phyloP scores from a whole-genome alignment of 371 early-diverging fungal species.

The Haplosporangium sp. region DNA sequence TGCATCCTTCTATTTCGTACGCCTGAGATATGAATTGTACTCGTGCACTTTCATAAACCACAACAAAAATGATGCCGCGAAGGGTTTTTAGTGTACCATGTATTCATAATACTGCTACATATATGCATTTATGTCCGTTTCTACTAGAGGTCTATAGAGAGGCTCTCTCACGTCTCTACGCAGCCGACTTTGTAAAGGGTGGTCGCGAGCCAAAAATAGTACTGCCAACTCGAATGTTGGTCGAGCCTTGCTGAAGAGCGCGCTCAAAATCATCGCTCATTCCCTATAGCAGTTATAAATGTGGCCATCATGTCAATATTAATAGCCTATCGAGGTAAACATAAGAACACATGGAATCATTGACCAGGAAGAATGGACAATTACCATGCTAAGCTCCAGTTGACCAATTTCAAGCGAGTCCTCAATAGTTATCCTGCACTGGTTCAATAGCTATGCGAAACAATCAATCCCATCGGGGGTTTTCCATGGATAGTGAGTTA shows the following conservation, averaged over 20 bases:
- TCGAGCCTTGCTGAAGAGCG: slow-evolving; percentile 87
- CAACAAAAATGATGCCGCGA: too few species aligned
- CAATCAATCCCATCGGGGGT: neutral
- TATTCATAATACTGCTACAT: too few species aligned
- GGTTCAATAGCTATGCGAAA: slow-evolving; percentile 53
- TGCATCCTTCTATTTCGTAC: too few species aligned
- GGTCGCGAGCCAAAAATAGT: slow-evolving; percentile 83
- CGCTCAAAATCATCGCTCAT: slow-evolving; percentile 95
- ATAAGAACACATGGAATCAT: too few species aligned
- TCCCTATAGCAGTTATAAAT: slow-evolving; percentile 58
- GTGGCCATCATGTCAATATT: neutral
- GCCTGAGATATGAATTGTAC: too few species aligned
- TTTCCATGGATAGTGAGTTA: neutral
- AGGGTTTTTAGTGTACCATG: too few species aligned
- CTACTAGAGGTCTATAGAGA: too few species aligned
- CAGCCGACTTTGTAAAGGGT: slow-evolving; percentile 25
- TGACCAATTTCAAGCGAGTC: slow-evolving; percentile 35
- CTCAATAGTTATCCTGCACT: slow-evolving; percentile 56
- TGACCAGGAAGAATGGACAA: neutral
- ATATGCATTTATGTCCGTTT: too few species aligned
- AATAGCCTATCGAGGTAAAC: neutral
- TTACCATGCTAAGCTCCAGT: slow-evolving; percentile 88
- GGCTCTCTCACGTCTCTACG: neutral
- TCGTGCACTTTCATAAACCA: too few species aligned
- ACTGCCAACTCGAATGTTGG: slow-evolving; percentile 93